These are phyloP conservation scores for Metschnikowia santaceciliae DNA, from an alignment of 805 yeast species.

Conservation along the genomic window DNA sequence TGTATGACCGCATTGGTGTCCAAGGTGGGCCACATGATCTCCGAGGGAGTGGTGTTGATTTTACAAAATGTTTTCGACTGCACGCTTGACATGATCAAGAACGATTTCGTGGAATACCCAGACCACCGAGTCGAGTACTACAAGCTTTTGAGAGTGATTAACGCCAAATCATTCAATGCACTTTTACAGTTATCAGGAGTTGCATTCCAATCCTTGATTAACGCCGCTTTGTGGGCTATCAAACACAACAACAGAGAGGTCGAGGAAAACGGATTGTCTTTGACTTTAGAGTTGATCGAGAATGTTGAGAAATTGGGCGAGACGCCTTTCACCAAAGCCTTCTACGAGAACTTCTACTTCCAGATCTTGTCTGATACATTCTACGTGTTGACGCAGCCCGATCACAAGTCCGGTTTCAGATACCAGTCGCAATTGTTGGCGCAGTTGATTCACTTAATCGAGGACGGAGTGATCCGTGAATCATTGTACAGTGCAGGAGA, in stretches of 20 bases:
- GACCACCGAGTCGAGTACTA: slow-evolving; percentile 97
- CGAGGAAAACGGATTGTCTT: slow-evolving; percentile 83
- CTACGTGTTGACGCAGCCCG: slow-evolving; percentile 91
- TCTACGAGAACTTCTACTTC: slow-evolving; percentile 84
- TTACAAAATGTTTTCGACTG: slow-evolving; percentile 90
- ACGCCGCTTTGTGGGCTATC: slow-evolving; percentile 97
- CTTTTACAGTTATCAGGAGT: slow-evolving; percentile 84
- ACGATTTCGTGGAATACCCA: slow-evolving; percentile 94
- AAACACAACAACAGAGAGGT: slow-evolving; percentile 97
- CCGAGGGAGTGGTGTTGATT: slow-evolving; percentile 83
- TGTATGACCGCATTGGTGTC: slow-evolving; percentile 89
- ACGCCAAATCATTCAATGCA: slow-evolving; percentile 80
- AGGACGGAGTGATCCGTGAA: slow-evolving; percentile 64
- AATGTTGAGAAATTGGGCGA: slow-evolving; percentile 78
- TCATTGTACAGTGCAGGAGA: slow-evolving; percentile 80
- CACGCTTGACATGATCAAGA: slow-evolving; percentile 91
- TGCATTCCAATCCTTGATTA: slow-evolving; percentile 85
- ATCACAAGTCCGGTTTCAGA: slow-evolving; percentile 94
- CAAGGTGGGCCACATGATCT: slow-evolving; percentile 82
- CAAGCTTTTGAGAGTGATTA: slow-evolving; percentile 81
- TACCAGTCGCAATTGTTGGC: slow-evolving; percentile 82
- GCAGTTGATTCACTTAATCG: slow-evolving; percentile 77
- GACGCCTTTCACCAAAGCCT: slow-evolving; percentile 73
- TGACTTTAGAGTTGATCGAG: slow-evolving; percentile 76
- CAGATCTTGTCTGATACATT: slow-evolving; percentile 89